Base-by-base conservation (phyloP, 2,329 filamentous ascomycete genomes). In the Dothideomycetes sp. region DNA sequence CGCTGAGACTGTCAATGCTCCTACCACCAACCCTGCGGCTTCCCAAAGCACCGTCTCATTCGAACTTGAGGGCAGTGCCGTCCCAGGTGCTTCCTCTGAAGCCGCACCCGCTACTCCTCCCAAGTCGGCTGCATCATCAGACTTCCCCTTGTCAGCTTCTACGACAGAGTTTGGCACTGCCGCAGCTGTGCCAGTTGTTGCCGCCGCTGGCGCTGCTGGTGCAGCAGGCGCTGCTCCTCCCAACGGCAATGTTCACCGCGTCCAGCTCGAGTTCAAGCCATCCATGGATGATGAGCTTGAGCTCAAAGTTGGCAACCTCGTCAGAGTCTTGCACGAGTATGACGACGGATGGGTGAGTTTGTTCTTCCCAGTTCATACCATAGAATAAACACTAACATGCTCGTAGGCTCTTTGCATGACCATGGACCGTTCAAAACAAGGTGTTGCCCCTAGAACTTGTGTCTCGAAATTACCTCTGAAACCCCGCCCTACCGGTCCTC, bases 311-410 rank as follows among this genome's bases (percentile, higher is more conserved):
- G 91, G 91, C 38, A 80, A 93, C 46, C 70, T 98, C 36, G 85
- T 96, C 37, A 77, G 89, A 47, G 69, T 98, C 47, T 70, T 96
- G 38, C 89, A 96, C 56, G 88, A 94, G 63, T 98, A 96, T 54
- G 91, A 98, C 57, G 91, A 98, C 63, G 91, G 91, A 53, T 98
- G 91, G 91, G 84, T 89, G 74, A 73, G 83, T 72, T 22, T 12
- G 29, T 11, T 3, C 15, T 8, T 15, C 18, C 19, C 8, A 8
- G 8, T 18, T 19, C 29, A 24, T 12, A 10, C 5, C 8, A 19
- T 34, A 9, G 31, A 4, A 12, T 29, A 24, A 34, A 11, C 19
- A 31, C 51, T 55, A 50, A 58, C 44, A 43, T 34, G 16, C n/a
- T 43, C 38, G 4, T 48, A 88, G 84, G 85, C 88, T 55, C 84